Conservation (phyloP, 2,329 filamentous ascomycete species). For the Colletotrichum liaoningense region DNA sequence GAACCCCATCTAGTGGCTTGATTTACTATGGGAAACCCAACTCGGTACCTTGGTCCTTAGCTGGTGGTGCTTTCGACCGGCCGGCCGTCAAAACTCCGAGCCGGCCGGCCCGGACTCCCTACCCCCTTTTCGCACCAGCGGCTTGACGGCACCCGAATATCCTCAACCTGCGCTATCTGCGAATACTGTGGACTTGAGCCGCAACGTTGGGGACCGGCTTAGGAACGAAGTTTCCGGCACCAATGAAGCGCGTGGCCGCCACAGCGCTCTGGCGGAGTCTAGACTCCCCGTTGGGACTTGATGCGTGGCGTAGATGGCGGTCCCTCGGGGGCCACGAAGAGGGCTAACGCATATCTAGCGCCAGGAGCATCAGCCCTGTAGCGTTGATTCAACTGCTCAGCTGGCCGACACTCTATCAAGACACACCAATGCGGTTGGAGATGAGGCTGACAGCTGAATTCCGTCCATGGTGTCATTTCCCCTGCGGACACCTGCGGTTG, state of each 20-base stretch:
- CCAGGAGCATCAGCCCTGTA: constrained; percentile 7
- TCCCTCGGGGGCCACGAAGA: not conserved
- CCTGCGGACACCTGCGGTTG: not conserved
- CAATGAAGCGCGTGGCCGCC: not conserved
- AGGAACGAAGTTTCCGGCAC: not conserved
- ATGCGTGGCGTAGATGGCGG: too few relatives aligned
- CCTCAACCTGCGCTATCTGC: not conserved
- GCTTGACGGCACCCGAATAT: not conserved
- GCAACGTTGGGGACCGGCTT: too few relatives aligned
- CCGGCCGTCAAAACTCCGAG: not conserved
- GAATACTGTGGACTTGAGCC: not conserved
- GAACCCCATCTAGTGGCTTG: not conserved
- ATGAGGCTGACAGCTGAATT: not conserved
- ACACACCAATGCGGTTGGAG: not conserved
- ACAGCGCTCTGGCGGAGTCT: not conserved
- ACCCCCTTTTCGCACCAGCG: not conserved
- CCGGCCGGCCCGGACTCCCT: not conserved
- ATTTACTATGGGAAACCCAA: not conserved
- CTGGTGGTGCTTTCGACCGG: not conserved
- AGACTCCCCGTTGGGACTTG: too few relatives aligned
- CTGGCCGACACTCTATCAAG: not conserved
- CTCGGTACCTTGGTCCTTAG: not conserved
- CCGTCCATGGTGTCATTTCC: not conserved
- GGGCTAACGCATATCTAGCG: not conserved
- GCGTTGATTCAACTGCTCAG: constrained; percentile 11